Evolutionary conservation across 805 yeast genomes (phyloP), one percentile per base, ranked within the genome.

Genomic region (Schizosaccharomyces osmophilus): DNA sequence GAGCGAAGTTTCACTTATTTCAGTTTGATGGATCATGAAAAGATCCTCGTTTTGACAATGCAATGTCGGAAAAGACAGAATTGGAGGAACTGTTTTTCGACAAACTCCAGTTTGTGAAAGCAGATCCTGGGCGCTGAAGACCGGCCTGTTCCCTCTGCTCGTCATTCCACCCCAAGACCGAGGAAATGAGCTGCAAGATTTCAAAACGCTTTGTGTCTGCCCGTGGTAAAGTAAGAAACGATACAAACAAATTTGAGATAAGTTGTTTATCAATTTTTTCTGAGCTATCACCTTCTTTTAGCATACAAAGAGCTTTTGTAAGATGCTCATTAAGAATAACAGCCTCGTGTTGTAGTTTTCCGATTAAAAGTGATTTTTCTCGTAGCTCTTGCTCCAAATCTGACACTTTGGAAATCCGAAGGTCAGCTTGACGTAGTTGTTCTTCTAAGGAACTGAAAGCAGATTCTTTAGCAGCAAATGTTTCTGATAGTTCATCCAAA

Each of bases 151-250:
- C 61, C 8, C 41, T 19, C 39, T 59, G 54, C n/a, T 41, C 82
- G 60, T 87, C 93, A 70, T 85, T 90, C 98, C 98, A 93, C 63
- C 80, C 84, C 63, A 93, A 75, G 65, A 84, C 82, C 63, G 86
- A 85, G 11, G 95, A 79, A 54, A 93, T 84, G 63, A 93, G 77
- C 69, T 81, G 85, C 59, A 93, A 76, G 3, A 93, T 95, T 75
- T 93, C 97, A 69, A 85, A 93, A 71, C 93, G 88, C 72, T 89
- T 90, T 8, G 95, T 79, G 70, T 93, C 99, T 1, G 93, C 95
- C 64, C 98, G 76, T 5, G 95, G 96, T 39, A 90, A 75, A 42
- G 84, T 83, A 19, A 93, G 78, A 72, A 89, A 93, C 62, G 93
- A 86, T 19, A 93, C 78, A 60, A 93, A 74, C 64, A 93, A 75